Evolutionary conservation across 108 stramenopile species (phyloP).

Genomic region (Cyclotella cryptica): DNA sequence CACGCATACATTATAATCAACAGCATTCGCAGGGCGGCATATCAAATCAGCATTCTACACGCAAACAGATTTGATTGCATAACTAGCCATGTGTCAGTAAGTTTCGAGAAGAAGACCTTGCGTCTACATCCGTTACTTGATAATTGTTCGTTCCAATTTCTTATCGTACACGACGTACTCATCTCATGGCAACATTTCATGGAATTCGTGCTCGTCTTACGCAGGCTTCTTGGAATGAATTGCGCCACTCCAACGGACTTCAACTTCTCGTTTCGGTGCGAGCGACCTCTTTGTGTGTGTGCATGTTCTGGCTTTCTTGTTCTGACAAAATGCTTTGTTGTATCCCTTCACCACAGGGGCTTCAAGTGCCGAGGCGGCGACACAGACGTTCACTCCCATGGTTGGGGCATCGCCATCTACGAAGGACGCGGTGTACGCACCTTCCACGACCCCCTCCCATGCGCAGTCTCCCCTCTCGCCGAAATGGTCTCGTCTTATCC

Average conservation of each 20-base stretch:
- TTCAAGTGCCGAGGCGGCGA: slow-evolving; percentile 81
- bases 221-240: slow-evolving; percentile 79
- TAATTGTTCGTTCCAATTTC: not conserved
- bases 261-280: slow-evolving; percentile 69
- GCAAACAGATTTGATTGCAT: not conserved
- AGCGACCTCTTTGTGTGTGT: not conserved
- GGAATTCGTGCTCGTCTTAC: not conserved
- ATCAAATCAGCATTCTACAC: not conserved
- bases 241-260: slow-evolving; percentile 81
- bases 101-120: not conserved
- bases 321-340: not conserved
- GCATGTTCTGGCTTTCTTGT: not conserved
- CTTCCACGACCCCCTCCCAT: slow-evolving; percentile 80
- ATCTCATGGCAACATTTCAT: not conserved
- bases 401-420: slow-evolving; percentile 88
- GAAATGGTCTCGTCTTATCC: slow-evolving; percentile 76
- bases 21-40: not conserved
- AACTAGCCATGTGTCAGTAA: slow-evolving; percentile 25
- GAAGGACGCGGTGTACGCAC: slow-evolving; percentile 81
- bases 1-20: not conserved
- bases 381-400: slow-evolving; percentile 85
- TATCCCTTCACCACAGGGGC: slow-evolving; percentile 27
- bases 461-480: slow-evolving; percentile 75
- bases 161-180: not conserved
- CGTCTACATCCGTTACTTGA: no score